These are phyloP conservation scores for Pseudohyphozyma bogoriensis DNA, from an alignment of 768 basidiomycete species.

Conservation along the genomic window DNA sequence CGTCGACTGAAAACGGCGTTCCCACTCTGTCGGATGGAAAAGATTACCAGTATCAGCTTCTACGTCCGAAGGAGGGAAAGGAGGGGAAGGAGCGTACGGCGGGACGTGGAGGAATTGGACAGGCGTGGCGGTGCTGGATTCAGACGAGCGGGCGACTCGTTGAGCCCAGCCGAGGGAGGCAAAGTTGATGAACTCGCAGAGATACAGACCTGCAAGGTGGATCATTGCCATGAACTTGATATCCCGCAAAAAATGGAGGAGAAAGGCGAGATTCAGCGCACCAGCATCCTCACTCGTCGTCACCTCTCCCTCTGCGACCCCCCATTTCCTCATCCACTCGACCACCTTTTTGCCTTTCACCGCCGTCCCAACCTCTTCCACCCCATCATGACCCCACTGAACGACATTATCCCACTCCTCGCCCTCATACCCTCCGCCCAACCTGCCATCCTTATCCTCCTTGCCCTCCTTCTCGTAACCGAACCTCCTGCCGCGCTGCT, in stretches of 20 bases:
- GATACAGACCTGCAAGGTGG: conserved; percentile 13
- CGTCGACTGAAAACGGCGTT: too few relatives aligned
- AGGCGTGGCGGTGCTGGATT: neutral
- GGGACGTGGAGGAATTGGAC: conserved; percentile 5
- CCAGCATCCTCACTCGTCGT: conserved; percentile 9
- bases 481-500: conserved; percentile 2
- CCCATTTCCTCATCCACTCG: neutral
- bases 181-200: conserved; percentile 15
- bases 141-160: neutral
- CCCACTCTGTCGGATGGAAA: too few relatives aligned
- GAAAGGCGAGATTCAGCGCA: neutral
- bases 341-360: neutral
- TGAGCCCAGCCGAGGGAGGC: neutral
- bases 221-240: too few relatives aligned
- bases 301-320: neutral
- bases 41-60: too few relatives aligned
- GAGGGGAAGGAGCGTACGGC: too few relatives aligned
- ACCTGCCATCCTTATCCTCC: neutral
- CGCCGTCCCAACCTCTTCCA: conserved; percentile 1
- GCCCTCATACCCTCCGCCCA: neutral
- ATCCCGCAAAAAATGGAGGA: too few relatives aligned
- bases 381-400: too few relatives aligned
- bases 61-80: too few relatives aligned
- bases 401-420: too few relatives aligned
- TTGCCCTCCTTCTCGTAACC: conserved; percentile 6